Evolutionary conservation across 2,329 filamentous ascomycete genomes (phyloP).

Genomic region (Myriangium duriaei): DNA sequence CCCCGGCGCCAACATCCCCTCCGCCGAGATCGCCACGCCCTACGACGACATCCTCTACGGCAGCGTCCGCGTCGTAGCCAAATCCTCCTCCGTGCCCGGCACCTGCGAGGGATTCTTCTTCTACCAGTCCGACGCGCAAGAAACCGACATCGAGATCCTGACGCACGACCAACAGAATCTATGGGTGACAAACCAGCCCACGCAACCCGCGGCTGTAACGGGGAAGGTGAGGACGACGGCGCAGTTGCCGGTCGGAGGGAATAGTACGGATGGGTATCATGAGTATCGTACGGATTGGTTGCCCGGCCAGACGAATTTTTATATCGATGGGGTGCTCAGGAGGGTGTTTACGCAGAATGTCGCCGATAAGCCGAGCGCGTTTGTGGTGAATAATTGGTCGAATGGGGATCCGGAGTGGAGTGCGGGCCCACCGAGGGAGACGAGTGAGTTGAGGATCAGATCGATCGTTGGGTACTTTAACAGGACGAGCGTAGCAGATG

Average conservation of each 20-base stretch:
- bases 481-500: conserved; percentile 13
- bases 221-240: conserved; percentile 52
- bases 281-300: conserved; percentile 72
- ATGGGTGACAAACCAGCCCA: conserved; percentile 44
- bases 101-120: conserved; percentile 74
- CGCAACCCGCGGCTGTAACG: conserved; percentile 48
- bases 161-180: conserved; percentile 8
- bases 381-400: conserved; percentile 65
- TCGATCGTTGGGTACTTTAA: conserved; percentile 76
- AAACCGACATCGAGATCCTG: conserved; percentile 59
- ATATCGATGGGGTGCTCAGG: conserved; percentile 49
- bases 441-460: conserved; percentile 52
- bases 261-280: conserved; percentile 57
- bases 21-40: conserved; percentile 50
- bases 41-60: conserved; percentile 54
- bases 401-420: conserved; percentile 63
- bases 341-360: conserved; percentile 36
- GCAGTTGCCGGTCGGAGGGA: conserved; percentile 46
- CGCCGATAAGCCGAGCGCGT: conserved; percentile 48
- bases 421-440: conserved; percentile 50
- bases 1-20: conserved; percentile 8
- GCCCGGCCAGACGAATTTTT: conserved; percentile 51
- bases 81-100: conserved; percentile 46
- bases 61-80: conserved; percentile 57
- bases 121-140: conserved; percentile 68